A percentile compares a stretch with the other conserved stretches of the same genome.
phyloP scores from a whole-genome alignment of 169 alveolate genomes.

The Plasmodium vivax region DNA sequence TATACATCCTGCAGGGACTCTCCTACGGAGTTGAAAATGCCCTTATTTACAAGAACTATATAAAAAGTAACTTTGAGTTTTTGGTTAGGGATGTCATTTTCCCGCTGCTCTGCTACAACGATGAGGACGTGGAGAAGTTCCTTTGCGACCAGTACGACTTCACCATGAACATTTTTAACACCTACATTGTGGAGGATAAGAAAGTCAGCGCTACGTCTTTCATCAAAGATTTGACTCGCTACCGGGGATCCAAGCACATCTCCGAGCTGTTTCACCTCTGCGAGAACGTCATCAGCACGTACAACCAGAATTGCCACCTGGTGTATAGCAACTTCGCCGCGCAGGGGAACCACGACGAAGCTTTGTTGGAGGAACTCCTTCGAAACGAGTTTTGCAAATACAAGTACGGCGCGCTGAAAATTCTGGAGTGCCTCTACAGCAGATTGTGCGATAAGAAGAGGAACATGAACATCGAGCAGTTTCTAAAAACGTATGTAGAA shows the following conservation, averaged over 20 bases:
- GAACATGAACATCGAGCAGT: constrained; percentile 65
- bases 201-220: constrained; percentile 43
- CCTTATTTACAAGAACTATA: constrained; percentile 48
- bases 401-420: constrained; percentile 53
- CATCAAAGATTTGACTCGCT: constrained; percentile 57
- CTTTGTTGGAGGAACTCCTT: constrained; percentile 1
- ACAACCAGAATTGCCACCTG: constrained; percentile 33
- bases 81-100: constrained; percentile 25
- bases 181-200: constrained; percentile 52
- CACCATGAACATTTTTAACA: constrained; percentile 62
- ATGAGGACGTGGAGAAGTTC: constrained; percentile 56
- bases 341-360: background rate
- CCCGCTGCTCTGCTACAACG: constrained; percentile 57
- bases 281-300: constrained; percentile 36
- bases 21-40: constrained; percentile 75
- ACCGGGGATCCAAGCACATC: constrained; percentile 56
- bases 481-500: constrained; percentile 58
- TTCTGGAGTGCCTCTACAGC: constrained; percentile 44
- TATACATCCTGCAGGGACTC: constrained; percentile 35
- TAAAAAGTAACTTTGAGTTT: constrained; percentile 53
- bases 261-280: constrained; percentile 42
- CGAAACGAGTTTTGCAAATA: constrained; percentile 54
- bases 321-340: constrained; percentile 12
- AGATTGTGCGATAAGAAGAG: constrained; percentile 66
- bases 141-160: constrained; percentile 50